Conservation (phyloP, 768 basidiomycete genomes). For the Lactarius trivialis region DNA sequence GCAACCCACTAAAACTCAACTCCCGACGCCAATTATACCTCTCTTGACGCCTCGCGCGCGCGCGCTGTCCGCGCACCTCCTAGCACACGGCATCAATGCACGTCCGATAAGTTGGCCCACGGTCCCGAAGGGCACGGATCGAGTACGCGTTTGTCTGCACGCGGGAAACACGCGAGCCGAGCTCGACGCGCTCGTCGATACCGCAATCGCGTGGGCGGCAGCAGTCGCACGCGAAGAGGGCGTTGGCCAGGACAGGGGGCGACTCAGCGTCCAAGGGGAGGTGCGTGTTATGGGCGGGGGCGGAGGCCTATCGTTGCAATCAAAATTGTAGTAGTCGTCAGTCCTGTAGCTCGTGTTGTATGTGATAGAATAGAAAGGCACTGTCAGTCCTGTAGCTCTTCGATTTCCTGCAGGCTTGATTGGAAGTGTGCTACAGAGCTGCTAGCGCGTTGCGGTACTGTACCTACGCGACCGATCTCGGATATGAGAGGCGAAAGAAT, state of each 20-base stretch:
- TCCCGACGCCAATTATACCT: conserved; percentile 78
- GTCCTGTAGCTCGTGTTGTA: too few species aligned
- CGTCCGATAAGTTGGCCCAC: conserved; percentile 83
- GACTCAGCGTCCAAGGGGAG: not conserved
- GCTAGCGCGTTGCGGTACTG: not conserved
- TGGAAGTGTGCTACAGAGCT: not conserved
- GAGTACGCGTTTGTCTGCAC: conserved; percentile 86
- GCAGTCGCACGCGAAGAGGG: not conserved
- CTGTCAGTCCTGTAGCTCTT: not conserved
- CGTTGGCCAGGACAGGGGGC: not conserved
- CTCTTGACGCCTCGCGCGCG: conserved; percentile 73
- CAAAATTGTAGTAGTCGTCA: conserved; percentile 15
- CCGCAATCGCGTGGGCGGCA: conserved; percentile 43
- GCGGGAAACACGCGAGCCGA: conserved; percentile 64
- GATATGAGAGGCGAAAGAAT: not conserved
- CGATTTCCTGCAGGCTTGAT: not conserved
- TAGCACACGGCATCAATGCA: conserved; percentile 47
- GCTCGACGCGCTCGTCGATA: conserved; percentile 49
- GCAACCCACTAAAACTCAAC: conserved; percentile 24
- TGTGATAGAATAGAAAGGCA: not conserved
- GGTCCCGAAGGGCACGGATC: conserved; percentile 78
- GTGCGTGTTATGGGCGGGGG: not conserved
- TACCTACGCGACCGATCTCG: not conserved
- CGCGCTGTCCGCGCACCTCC: conserved; percentile 64
- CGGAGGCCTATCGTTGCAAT: not conserved